These are phyloP conservation scores for Hura crepitans DNA, from an alignment of 441 rosid genomes.

Conservation along the genomic window DNA sequence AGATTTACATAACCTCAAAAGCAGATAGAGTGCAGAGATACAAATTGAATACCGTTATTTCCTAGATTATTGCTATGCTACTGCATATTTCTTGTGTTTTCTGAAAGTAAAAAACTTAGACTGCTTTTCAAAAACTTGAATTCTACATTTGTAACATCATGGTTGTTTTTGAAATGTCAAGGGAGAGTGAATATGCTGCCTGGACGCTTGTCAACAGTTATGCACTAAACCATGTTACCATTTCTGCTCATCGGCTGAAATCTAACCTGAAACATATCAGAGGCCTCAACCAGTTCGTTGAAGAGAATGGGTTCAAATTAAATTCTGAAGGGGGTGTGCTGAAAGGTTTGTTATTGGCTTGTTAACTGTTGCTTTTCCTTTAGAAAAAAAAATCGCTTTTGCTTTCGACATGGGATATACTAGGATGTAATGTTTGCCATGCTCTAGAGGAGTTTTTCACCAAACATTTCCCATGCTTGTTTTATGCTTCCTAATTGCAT, in stretches of 20 bases:
- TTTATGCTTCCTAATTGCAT: background rate
- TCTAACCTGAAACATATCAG: constrained; percentile 59
- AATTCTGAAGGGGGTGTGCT: constrained; percentile 85
- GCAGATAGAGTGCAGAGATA: background rate
- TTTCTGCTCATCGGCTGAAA: constrained; percentile 71
- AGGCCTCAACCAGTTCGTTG: constrained; percentile 57
- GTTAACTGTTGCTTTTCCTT: constrained; percentile 10
- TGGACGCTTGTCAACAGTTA: constrained; percentile 96
- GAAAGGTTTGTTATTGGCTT: constrained; percentile 53
- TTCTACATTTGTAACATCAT: background rate
- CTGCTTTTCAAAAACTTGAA: background rate
- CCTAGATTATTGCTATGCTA: no score
- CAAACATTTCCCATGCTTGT: background rate
- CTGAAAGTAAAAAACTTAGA: background rate
- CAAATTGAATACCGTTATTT: background rate
- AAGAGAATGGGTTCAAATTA: constrained; percentile 59
- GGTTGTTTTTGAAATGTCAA: constrained; percentile 24
- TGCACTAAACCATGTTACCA: constrained; percentile 87
- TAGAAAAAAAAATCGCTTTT: background rate
- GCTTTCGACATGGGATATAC: background rate
- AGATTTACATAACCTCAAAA: background rate
- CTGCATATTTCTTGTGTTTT: background rate
- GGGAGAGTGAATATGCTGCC: constrained; percentile 97
- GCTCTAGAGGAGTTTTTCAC: background rate
- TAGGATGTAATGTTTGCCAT: background rate